Conservation (phyloP, 1,139 yeast genomes). For the Nematodospora anomalae region DNA sequence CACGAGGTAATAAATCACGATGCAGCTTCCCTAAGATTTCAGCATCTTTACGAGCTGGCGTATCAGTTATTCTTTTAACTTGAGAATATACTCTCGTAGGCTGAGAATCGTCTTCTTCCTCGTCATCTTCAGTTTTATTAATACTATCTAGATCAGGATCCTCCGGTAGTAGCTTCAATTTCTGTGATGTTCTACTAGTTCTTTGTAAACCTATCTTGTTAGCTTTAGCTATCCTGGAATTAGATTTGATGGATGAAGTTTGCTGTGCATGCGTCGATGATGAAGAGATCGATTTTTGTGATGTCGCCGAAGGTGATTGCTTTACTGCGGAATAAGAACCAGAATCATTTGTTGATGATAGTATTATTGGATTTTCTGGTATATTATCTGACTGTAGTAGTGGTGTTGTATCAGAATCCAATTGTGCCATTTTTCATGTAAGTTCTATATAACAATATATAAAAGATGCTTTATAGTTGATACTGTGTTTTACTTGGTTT, state of each 20-base stretch:
- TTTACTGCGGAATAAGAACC: neutral
- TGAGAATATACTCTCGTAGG: constrained; percentile 65
- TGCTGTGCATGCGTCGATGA: neutral
- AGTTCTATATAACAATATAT: too few species aligned
- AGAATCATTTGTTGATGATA: constrained; percentile 8
- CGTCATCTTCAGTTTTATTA: constrained; percentile 21
- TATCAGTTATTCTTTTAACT: constrained; percentile 79
- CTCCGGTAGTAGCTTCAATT: constrained; percentile 82
- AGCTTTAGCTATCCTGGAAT: constrained; percentile 32
- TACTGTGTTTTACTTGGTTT: too few species aligned
- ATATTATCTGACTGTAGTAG: constrained; percentile 18
- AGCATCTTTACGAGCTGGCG: constrained; percentile 94
- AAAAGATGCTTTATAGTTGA: too few species aligned
- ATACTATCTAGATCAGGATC: constrained; percentile 37
- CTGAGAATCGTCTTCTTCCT: constrained; percentile 27
- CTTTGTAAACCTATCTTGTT: constrained; percentile 77
- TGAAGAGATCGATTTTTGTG: neutral
- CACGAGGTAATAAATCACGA: constrained; percentile 79
- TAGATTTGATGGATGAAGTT: constrained; percentile 16
- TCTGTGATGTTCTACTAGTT: constrained; percentile 84
- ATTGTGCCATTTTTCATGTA: constrained; percentile 4
- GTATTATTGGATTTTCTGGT: constrained; percentile 33
- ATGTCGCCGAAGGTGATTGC: neutral
- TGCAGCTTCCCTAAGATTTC: constrained; percentile 90
- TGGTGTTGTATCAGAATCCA: constrained; percentile 21